Base-by-base conservation (phyloP, 2,329 filamentous ascomycete species). In the Pseudocercospora fijiensis region DNA sequence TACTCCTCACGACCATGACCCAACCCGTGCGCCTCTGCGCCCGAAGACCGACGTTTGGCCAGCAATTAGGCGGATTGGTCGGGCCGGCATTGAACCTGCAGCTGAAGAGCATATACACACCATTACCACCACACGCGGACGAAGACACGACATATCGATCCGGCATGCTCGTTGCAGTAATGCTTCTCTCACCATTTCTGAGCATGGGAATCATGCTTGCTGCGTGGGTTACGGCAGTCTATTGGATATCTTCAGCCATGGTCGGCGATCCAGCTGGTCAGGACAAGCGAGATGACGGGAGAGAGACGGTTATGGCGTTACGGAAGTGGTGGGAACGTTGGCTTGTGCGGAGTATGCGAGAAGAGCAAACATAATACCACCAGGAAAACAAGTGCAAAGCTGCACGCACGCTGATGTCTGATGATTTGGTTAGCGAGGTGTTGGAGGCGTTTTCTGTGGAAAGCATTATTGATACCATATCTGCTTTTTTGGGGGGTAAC, bases 291-390 rank as follows among this genome's bases (percentile, higher is more conserved):
- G 86, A 88, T 65, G 86, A 88, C 67, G 86, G 86, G 11, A 79
- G 82, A 59, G 84, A 85, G 22, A 83, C 85, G 11, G 85, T 88
- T 3, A 75, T 88, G 2, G 81, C 81, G 3, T 81, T 88, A 30
- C 77, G 84, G 62, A 79, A 80, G 55, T 87, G 84, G 81, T 88
- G 86, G 86, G 85, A 86, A 70, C 77, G 77, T 53, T 87, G 84
- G 83, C 76, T 88, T 27, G 63, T 70, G 55, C 59, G 71, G 58
- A 66, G 69, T 45, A 68, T 75, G 33, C 65, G 66, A 52, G 65
- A 70, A 30, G 62, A 73, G 9, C n/a, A n/a, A n/a, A n/a, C n/a
- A n/a, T 68, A 58, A 71, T 52, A 47, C 16, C 57, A 52, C 8
- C 13, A 11, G n/a, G 16, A 37, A 24, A 58, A 26, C 28, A 33